phyloP scores from a whole-genome alignment of 2,329 filamentous ascomycete genomes.

The Lasiodiplodia citricola region DNA sequence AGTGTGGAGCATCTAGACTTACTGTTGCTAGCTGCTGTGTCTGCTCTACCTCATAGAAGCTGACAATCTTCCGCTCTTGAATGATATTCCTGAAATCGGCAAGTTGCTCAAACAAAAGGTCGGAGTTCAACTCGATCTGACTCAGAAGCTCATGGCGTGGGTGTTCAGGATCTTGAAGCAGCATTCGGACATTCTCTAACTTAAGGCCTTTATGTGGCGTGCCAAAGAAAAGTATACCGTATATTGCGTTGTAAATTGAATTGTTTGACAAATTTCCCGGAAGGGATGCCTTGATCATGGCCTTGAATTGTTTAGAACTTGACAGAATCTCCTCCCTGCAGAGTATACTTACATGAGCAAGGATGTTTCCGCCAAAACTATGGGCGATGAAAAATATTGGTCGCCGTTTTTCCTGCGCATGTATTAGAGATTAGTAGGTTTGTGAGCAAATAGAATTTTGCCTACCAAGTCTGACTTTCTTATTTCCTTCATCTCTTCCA shows the following conservation, averaged over 20 bases:
- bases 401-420: background rate
- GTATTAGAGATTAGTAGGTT: too few relatives aligned
- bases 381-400: background rate
- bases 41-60: constrained; percentile 38
- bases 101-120: constrained; percentile 30
- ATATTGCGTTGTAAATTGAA: background rate
- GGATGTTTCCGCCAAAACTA: background rate
- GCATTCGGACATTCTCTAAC: background rate
- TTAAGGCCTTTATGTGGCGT: background rate
- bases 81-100: constrained; percentile 37
- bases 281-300: background rate
- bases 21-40: constrained; percentile 33
- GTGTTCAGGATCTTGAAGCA: background rate
- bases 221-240: background rate
- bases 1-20: background rate
- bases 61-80: constrained; percentile 37
- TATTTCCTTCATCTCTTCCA: background rate
- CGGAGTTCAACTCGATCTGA: background rate
- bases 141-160: background rate
- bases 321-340: too few relatives aligned
- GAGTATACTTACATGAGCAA: background rate
- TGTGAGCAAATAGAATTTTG: background rate
- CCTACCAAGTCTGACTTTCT: background rate
- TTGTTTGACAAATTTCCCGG: background rate
- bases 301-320: background rate